Evolutionary conservation across 129 eudicot species (phyloP).

Genomic region (Saussurea involucrata): DNA sequence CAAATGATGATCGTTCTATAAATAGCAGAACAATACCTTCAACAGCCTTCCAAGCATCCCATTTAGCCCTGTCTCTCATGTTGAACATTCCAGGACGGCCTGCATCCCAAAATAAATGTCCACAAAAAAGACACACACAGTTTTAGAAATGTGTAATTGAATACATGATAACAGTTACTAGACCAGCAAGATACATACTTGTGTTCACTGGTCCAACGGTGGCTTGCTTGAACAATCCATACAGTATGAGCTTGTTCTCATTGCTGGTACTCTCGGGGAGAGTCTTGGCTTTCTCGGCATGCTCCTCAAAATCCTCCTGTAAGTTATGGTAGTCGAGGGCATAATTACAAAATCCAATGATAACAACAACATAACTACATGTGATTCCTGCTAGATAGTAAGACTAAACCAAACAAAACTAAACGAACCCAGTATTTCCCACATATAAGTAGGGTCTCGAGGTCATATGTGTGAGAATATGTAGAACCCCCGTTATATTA

Average conservation of each 20-base stretch:
- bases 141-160: not conserved
- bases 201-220: constrained; percentile 79
- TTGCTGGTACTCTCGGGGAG: constrained; percentile 61
- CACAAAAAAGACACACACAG: not conserved
- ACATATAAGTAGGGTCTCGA: not conserved
- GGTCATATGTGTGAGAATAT: too few species aligned
- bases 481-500: too few species aligned
- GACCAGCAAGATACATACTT: constrained; percentile 37
- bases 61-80: constrained; percentile 85
- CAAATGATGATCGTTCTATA: not conserved
- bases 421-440: not conserved
- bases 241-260: constrained; percentile 62
- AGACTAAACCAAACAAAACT: not conserved
- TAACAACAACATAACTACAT: not conserved
- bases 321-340: not conserved
- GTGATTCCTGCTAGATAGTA: not conserved
- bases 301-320: constrained; percentile 90
- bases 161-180: not conserved
- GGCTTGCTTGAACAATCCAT: constrained; percentile 93
- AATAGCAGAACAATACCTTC: constrained; percentile 53
- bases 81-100: constrained; percentile 93
- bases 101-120: constrained; percentile 17
- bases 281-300: constrained; percentile 82
- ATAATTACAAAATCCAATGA: not conserved
- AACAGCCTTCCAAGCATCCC: constrained; percentile 99